phyloP scores from a whole-genome alignment of 1,284 basidiomycete genomes.

The Cryptococcus sp. region DNA sequence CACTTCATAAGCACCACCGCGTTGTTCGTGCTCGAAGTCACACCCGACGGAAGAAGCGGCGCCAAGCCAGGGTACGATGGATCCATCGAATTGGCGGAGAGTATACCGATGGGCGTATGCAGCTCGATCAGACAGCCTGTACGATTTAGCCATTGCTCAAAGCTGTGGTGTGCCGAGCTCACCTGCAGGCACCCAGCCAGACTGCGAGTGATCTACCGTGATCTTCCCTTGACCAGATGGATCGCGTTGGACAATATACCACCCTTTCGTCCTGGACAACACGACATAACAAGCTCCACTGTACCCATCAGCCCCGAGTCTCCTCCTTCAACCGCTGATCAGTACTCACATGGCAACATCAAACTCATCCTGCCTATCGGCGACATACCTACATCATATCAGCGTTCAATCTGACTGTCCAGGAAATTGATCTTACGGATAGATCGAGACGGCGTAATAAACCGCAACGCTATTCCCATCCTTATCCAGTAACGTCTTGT shows the following conservation, averaged over 20 bases:
- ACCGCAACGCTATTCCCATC: constrained; percentile 38
- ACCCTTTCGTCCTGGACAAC: constrained; percentile 85
- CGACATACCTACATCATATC: constrained; percentile 67
- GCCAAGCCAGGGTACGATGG: constrained; percentile 36
- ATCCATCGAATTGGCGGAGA: constrained; percentile 24
- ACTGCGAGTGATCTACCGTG: constrained; percentile 64
- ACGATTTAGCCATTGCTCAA: not conserved
- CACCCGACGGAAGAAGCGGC: constrained; percentile 76
- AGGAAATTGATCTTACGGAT: constrained; percentile 34
- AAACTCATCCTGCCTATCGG: constrained; percentile 95
- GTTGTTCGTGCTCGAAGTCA: constrained; percentile 89
- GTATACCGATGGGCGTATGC: constrained; percentile 58
- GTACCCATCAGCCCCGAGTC: constrained; percentile 11
- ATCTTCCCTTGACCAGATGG: constrained; percentile 75
- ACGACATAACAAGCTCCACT: constrained; percentile 90
- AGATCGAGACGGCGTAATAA: constrained; percentile 51
- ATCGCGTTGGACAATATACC: constrained; percentile 98
- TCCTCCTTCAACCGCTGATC: not conserved
- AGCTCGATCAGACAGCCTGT: constrained; percentile 86
- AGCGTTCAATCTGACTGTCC: not conserved
- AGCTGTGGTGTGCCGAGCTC: constrained; percentile 19
- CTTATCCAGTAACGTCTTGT: constrained; percentile 30
- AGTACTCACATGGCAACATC: constrained; percentile 83
- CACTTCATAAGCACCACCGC: constrained; percentile 94
- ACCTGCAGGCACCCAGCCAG: constrained; percentile 81